Base-by-base conservation (phyloP, 2,329 filamentous ascomycete species). In the Aspergillus fischeri region DNA sequence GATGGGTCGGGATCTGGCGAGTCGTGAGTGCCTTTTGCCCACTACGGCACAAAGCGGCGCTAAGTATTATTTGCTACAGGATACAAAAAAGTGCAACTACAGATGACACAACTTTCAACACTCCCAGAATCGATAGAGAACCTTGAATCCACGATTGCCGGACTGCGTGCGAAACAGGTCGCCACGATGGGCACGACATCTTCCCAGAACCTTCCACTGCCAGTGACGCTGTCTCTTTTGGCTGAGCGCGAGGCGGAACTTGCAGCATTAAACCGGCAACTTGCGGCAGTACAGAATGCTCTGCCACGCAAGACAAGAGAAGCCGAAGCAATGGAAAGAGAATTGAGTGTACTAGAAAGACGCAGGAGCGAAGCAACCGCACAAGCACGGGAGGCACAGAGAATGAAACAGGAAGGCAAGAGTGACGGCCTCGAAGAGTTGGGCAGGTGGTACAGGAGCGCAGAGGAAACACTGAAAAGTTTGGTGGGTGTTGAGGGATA, bases 1-100 rank as follows among this genome's bases (percentile, higher is more conserved):
- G 57, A 77, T 88, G 38, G 83, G 88, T 45, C 79, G 85, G 51
- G 83, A 88, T 65, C 69, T 92, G 42, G 87, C 88, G 73, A 83
- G 60, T 54, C 74, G 77, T 82, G 66, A 70, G 77, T 74, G 3
- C 7, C 25, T 42, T 45, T 35, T 17, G 1, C 50, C 32, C 10
- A 41, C 24, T 4, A 24, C 9, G 24, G 14, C 20, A 28, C 28
- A n/a, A 45, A 28, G 47, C n/a, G 41, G 11, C 41, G n/a, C 44
- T 47, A 47, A 38, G 55, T 28, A 17, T 4, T 27, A 35, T 24
- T 10, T 56, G 10, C 17, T 10, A 53, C 67, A 80, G 81, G 81
- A 11, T 83, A 85, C 61, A 80, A 84, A 59, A 77, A 78, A 8
- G 69, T 86, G 25, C 77, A 82, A 56, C 63, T 83, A 8, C 82